These are phyloP conservation scores for Globisporangium nunn DNA, from an alignment of 352 stramenopile species.

Conservation along the genomic window DNA sequence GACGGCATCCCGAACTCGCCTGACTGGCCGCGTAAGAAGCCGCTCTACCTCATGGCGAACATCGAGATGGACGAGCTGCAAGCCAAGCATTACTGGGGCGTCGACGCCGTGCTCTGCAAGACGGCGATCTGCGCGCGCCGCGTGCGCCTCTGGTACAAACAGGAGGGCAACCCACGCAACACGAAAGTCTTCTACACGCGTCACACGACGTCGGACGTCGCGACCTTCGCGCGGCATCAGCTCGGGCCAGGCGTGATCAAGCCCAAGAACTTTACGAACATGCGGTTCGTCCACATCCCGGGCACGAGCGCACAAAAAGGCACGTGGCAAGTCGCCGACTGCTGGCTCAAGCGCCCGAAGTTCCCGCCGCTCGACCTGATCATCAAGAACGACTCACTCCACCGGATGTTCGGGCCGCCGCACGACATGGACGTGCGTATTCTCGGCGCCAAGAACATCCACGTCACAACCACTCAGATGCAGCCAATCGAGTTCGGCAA, in stretches of 20 bases:
- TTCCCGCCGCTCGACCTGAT: slow-evolving; percentile 37
- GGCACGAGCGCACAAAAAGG: slow-evolving; percentile 31
- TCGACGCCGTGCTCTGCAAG: slow-evolving; percentile 48
- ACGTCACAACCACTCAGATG: slow-evolving; percentile 24
- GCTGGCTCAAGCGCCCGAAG: slow-evolving; percentile 36
- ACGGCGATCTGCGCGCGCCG: slow-evolving; percentile 17
- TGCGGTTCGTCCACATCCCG: slow-evolving; percentile 36
- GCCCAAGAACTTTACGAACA: slow-evolving; percentile 31
- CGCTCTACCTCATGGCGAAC: slow-evolving; percentile 44
- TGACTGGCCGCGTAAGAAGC: slow-evolving; percentile 27
- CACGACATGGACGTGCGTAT: slow-evolving; percentile 5
- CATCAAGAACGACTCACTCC: slow-evolving; percentile 18
- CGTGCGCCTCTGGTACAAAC: slow-evolving; percentile 35
- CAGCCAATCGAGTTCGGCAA: slow-evolving; percentile 27
- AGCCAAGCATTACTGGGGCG: slow-evolving; percentile 31
- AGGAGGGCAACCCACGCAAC: slow-evolving; percentile 43
- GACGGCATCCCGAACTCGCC: slow-evolving; percentile 18
- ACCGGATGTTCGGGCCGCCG: slow-evolving; percentile 22
- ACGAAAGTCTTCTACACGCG: slow-evolving; percentile 37
- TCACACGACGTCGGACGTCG: slow-evolving; percentile 46
- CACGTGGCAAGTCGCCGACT: slow-evolving; percentile 37
- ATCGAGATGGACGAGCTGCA: slow-evolving; percentile 55
- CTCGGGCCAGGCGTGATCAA: slow-evolving; percentile 10
- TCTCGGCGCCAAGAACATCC: slow-evolving; percentile 11
- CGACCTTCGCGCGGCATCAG: slow-evolving; percentile 19